Percentiles rank a stretch among this genome's conserved stretches.
phyloP scores from a whole-genome alignment of 164 flowering plant species.

The Magnolia changhungtana region DNA sequence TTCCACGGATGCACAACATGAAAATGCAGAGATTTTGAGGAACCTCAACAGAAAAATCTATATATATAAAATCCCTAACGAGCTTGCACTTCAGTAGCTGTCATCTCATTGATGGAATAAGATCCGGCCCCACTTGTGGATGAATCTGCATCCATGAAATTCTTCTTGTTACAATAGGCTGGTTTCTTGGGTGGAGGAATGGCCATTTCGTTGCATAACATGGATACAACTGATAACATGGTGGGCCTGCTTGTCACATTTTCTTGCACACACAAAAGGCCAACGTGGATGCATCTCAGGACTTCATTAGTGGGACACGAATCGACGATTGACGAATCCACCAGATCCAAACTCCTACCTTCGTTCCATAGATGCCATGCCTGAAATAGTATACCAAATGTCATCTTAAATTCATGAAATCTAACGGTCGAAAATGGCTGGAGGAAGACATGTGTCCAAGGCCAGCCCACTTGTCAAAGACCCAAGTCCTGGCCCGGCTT shows the following conservation, averaged over 20 bases:
- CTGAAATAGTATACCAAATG: slow-evolving; percentile 2
- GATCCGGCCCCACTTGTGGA: not conserved
- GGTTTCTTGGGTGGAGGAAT: slow-evolving; percentile 29
- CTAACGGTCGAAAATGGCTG: too few species aligned
- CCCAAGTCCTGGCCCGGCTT: too few species aligned
- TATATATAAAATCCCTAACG: not conserved
- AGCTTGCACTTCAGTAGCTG: not conserved
- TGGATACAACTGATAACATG: slow-evolving; percentile 25
- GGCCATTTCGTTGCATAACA: slow-evolving; percentile 23
- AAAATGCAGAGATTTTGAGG: too few species aligned
- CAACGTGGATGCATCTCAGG: slow-evolving; percentile 31
- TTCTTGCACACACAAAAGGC: slow-evolving; percentile 35
- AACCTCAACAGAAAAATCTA: too few species aligned
- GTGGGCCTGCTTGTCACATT: slow-evolving; percentile 27
- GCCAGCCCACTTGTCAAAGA: too few species aligned
- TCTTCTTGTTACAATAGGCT: slow-evolving; percentile 18
- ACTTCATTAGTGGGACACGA: slow-evolving; percentile 14
- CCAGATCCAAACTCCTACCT: slow-evolving; percentile 22
- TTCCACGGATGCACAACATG: too few species aligned
- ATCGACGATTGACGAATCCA: slow-evolving; percentile 17
- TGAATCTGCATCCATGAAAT: not conserved
- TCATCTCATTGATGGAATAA: not conserved
- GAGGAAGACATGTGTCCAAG: too few species aligned
- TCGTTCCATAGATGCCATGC: slow-evolving; percentile 32
- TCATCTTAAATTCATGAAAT: too few species aligned